Evolutionary conservation across 2,329 filamentous ascomycete species (phyloP).

Genomic region (Sarocladium oryzae): DNA sequence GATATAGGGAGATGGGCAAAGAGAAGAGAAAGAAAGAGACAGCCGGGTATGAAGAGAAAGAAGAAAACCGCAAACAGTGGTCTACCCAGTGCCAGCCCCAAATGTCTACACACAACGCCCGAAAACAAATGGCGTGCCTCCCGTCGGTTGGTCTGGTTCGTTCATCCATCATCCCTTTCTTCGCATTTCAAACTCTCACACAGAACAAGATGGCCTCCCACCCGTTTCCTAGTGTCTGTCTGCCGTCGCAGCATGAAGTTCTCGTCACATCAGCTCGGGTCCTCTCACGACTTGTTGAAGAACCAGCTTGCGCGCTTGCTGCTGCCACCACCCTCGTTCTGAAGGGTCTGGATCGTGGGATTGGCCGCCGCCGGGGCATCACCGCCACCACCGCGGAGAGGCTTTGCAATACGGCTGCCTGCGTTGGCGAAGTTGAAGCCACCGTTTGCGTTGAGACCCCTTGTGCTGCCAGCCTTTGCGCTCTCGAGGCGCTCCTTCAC

Average conservation of each 20-base stretch:
- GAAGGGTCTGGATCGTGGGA: conserved; percentile 51
- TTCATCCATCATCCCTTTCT: conserved; percentile 5
- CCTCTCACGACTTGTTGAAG: conserved; percentile 53
- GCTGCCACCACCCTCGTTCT: conserved; percentile 45
- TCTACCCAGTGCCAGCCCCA: conserved; percentile 4
- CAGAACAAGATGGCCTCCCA: background rate
- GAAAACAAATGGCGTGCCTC: conserved; percentile 4
- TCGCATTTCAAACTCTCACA: background rate
- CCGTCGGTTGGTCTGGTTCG: background rate
- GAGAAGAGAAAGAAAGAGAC: conserved; percentile 10
- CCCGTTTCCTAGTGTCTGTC: background rate
- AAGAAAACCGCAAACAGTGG: conserved; percentile 5
- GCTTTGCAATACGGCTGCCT: conserved; percentile 64
- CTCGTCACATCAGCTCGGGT: background rate
- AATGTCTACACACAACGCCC: conserved; percentile 5
- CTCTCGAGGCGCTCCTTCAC: conserved; percentile 97
- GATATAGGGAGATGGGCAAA: conserved; percentile 9
- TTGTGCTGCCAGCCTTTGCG: conserved; percentile 85
- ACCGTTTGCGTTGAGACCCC: conserved; percentile 64
- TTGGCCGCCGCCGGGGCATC: conserved; percentile 38
- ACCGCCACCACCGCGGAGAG: conserved; percentile 57
- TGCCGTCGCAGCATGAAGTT: background rate
- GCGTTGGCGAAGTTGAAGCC: conserved; percentile 65
- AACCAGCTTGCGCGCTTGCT: conserved; percentile 70
- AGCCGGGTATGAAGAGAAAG: conserved; percentile 15